A percentile compares a stretch with the other conserved stretches of the same genome.
Evolutionary conservation across 495 filamentous ascomycete genomes (phyloP).

Genomic region (Hypoxylon intermedium): DNA sequence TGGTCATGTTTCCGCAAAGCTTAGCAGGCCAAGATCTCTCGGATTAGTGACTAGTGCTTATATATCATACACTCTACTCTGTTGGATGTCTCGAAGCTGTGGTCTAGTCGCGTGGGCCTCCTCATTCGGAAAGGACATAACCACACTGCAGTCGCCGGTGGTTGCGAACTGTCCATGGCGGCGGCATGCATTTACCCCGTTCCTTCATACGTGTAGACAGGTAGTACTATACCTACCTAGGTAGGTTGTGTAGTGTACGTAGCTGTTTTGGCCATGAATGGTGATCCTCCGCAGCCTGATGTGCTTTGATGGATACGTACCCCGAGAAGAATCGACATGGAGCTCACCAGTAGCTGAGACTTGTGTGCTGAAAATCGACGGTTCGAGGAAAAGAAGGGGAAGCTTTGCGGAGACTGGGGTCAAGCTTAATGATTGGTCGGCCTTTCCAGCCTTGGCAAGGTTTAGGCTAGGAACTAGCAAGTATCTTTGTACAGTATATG

Average conservation of each 20-base stretch:
- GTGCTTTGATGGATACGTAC: slow-evolving; percentile 2
- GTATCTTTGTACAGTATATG: too few relatives aligned
- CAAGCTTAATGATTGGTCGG: slow-evolving; percentile 31
- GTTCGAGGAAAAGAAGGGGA: background rate
- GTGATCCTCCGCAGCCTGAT: slow-evolving; percentile 19
- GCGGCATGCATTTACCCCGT: too few relatives aligned
- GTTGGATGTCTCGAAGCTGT: slow-evolving; percentile 6
- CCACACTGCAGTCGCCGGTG: slow-evolving; percentile 20
- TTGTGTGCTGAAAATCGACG: background rate
- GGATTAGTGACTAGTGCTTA: slow-evolving; percentile 4
- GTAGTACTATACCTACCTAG: too few relatives aligned
- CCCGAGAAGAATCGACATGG: slow-evolving; percentile 4
- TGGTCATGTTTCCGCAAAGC: slow-evolving; percentile 8
- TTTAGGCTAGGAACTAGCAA: slow-evolving; percentile 24
- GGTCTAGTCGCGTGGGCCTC: slow-evolving; percentile 35
- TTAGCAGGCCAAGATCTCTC: background rate
- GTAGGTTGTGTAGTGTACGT: slow-evolving; percentile 6
- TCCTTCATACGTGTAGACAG: too few relatives aligned
- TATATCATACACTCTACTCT: background rate
- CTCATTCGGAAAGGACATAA: slow-evolving; percentile 28
- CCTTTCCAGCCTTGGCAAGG: slow-evolving; percentile 34
- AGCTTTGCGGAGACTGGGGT: slow-evolving; percentile 35
- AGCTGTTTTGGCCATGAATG: slow-evolving; percentile 14
- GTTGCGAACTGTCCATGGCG: slow-evolving; percentile 21
- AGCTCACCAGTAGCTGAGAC: slow-evolving; percentile 7